These are phyloP conservation scores for Gossypium ekmanianum DNA, from an alignment of 345 rosid genomes.

Conservation along the genomic window DNA sequence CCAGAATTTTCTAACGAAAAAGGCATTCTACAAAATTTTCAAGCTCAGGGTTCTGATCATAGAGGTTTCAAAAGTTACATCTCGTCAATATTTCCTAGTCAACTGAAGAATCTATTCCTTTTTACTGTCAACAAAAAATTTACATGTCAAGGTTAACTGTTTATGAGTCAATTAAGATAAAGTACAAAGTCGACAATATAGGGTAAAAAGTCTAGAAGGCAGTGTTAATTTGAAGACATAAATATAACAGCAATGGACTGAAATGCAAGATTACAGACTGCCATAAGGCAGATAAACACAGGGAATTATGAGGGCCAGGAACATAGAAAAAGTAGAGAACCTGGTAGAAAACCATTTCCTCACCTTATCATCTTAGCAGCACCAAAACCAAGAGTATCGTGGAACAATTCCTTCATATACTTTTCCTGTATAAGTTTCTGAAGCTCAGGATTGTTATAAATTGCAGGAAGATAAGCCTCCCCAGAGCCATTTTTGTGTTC, in stretches of 20 bases:
- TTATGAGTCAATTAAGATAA: not conserved
- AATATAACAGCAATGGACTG: not conserved
- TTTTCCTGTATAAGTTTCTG: constrained; percentile 56
- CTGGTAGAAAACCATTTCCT: constrained; percentile 2
- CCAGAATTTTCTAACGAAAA: not conserved
- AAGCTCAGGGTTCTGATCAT: not conserved
- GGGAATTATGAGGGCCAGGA: not conserved
- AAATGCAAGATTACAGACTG: not conserved
- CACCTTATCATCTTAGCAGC: constrained; percentile 98
- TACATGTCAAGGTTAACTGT: not conserved
- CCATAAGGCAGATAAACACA: not conserved
- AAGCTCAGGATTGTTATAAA: constrained; percentile 63
- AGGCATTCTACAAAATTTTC: not conserved
- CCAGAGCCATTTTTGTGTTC: constrained; percentile 74
- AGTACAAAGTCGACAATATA: not conserved
- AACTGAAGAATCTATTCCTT: not conserved
- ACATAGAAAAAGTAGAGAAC: not conserved
- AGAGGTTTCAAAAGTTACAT: not conserved
- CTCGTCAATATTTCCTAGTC: not conserved
- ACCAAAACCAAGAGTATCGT: constrained; percentile 87
- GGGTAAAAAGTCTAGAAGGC: not conserved
- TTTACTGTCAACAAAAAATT: not conserved
- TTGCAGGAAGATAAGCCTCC: constrained; percentile 80
- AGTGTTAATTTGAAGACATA: not conserved
- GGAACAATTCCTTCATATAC: constrained; percentile 64